Base-by-base conservation (phyloP, 2,329 filamentous ascomycete genomes). In the Talaromyces marneffei region DNA sequence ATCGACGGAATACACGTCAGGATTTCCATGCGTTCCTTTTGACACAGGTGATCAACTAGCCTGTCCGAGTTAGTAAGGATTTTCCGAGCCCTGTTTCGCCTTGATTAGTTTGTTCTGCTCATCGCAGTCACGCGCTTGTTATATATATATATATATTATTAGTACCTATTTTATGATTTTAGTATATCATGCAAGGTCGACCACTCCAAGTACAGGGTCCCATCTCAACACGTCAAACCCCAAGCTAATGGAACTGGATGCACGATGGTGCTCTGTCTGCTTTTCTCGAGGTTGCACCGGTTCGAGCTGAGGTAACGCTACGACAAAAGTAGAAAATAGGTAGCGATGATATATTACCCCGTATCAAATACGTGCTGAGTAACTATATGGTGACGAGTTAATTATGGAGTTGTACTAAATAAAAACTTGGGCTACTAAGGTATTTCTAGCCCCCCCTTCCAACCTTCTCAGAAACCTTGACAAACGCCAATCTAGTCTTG, bases 251-350 rank as follows among this genome's bases (percentile, higher is more conserved):
- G 25, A 2, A 48, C 27, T 48, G 44, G 9, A 20, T 2, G 29
- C 29, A 52, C 20, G 29, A 33, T 20, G 29, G 44, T 50, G 29
- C n/a, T 48, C 14, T 48, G 44, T 20, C 46, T 59, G 20, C 12
- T 31, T 12, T 18, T 18, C n/a, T 18, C 33, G n/a, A 59, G 46
- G 57, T 59, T 59, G 57, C 57, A 59, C 46, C 25, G 23, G 35
- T 23, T 39, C 35, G 29, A 58, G 42, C 27, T 48, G 35, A 53
- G 57, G 57, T 59, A 53, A 20, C 57, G 44, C 35, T 54, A 29
- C 33, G 23, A 37, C 14, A 14, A 7, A 40, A 40, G 18, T 20
- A 55, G 29, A 23, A 53, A 25, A 40, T n/a, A n/a, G n/a, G n/a
- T 31, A 55, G 52, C 20, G 35, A 55, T 25, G 10, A 18, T 37